Base-by-base conservation (phyloP, 768 basidiomycete species). In the Pulveroboletus sp. region DNA sequence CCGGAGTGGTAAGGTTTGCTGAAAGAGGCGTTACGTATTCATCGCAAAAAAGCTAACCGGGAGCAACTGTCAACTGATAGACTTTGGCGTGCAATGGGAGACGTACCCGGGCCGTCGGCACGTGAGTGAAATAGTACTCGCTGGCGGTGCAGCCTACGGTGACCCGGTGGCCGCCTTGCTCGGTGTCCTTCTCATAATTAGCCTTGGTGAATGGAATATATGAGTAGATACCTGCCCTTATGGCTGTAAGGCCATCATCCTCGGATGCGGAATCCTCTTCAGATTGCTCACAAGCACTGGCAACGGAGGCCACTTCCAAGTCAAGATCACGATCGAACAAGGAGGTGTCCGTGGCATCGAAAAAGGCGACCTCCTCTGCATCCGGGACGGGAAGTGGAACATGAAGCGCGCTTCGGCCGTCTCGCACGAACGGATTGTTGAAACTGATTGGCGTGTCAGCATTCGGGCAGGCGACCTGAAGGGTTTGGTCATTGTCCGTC, bases 311-410 rank as follows among this genome's bases (percentile, higher is more conserved):
- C 12, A 31, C 36, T 48, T 38, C 29, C 20, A 45, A 35, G 24
- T 45, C 42, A 14, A 17, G 47, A 49, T 51, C 43, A 17, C 6
- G 5, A 36, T 29, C 10, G 33, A 43, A 53, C 16, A 33, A 43
- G 12, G 13, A 13, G 16, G 12, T 14, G 8, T 50, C 32, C 34
- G 31, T 23, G 11, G 40, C 24, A 31, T 43, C 46, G 50, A 63
- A 63, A 49, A 56, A 62, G 19, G 42, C 19, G 19, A 53, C 19
- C 25, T 64, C 62, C 17, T 17, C 42, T 24, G 27, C 41, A 21
- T 55, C 57, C 13, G 52, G 57, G 19, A 45, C 40, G 31, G 53
- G 57, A 46, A 62, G 54, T 2, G 54, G 39, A 27, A 47, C 52
- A 5, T 49, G 19, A 33, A 53, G 43, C 10, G 36, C 43, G n/a